Conservation (phyloP, 1,139 yeast genomes). For the Candida dubliniensis region DNA sequence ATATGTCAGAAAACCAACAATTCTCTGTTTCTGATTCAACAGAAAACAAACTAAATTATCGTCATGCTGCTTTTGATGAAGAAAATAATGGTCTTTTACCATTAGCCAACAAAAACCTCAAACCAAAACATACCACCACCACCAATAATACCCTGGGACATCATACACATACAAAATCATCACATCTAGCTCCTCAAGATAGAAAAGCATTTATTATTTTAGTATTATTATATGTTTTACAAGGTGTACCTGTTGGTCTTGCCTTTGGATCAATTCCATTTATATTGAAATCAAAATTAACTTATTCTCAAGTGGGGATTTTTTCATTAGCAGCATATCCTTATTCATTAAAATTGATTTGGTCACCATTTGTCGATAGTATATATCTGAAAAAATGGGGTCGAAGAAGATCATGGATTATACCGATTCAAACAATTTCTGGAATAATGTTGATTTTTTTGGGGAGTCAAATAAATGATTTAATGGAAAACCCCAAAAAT, state of each 20-base stretch:
- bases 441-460: constrained; percentile 65
- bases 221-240: constrained; percentile 73
- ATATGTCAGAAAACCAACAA: not conserved
- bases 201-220: constrained; percentile 72
- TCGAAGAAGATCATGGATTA: constrained; percentile 89
- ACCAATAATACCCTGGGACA: not conserved
- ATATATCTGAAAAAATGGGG: constrained; percentile 68
- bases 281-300: constrained; percentile 72
- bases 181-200: constrained; percentile 42
- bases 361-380: constrained; percentile 97
- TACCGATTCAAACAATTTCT: constrained; percentile 82
- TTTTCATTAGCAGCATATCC: constrained; percentile 94
- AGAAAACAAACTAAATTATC: constrained; percentile 19
- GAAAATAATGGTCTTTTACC: constrained; percentile 42
- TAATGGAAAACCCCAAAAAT: constrained; percentile 56
- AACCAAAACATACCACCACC: constrained; percentile 10
- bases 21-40: constrained; percentile 11
- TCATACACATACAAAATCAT: not conserved
- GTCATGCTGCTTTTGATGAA: constrained; percentile 28
- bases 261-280: constrained; percentile 98
- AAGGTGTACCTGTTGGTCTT: constrained; percentile 94
- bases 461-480: constrained; percentile 57
- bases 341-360: constrained; percentile 81
- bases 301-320: constrained; percentile 89
- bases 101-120: constrained; percentile 24